These are phyloP conservation scores for Lizonia empirigonia DNA, from an alignment of 2,329 filamentous ascomycete genomes.

Conservation along the genomic window DNA sequence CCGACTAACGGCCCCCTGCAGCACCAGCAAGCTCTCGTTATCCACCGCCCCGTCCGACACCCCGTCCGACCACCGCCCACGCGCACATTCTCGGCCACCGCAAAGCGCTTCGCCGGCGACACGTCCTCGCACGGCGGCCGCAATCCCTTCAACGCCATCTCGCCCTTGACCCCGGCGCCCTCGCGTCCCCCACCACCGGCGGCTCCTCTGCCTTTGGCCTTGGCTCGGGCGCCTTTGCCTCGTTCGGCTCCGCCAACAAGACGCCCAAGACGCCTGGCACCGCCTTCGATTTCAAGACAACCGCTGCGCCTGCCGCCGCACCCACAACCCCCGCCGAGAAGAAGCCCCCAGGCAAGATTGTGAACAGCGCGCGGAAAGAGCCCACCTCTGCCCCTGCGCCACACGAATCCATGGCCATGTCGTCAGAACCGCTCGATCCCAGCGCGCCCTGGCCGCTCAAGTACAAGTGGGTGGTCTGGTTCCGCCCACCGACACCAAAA, in stretches of 20 bases:
- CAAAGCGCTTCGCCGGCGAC: constrained; percentile 77
- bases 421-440: constrained; percentile 46
- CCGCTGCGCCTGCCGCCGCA: constrained; percentile 50
- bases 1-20: constrained; percentile 51
- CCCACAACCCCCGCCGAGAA: constrained; percentile 68
- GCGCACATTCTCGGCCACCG: constrained; percentile 68
- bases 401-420: constrained; percentile 47
- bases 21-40: constrained; percentile 88
- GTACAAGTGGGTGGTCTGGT: constrained; percentile 96
- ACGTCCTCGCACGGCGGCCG: constrained; percentile 74
- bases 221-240: constrained; percentile 93
- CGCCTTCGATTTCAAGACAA: constrained; percentile 76
- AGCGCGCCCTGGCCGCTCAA: constrained; percentile 64
- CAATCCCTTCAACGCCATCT: constrained; percentile 79
- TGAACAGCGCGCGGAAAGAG: constrained; percentile 46
- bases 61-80: constrained; percentile 59
- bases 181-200: constrained; percentile 75
- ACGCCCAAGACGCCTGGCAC: constrained; percentile 85
- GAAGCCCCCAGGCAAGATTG: constrained; percentile 49
- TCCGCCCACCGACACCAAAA: constrained; percentile 93
- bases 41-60: constrained; percentile 70
- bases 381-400: constrained; percentile 34
- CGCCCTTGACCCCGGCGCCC: constrained; percentile 68
- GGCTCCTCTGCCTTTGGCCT: constrained; percentile 91
- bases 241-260: constrained; percentile 82